phyloP scores from a whole-genome alignment of 1,284 basidiomycete genomes.

The Tylopilus sp. region DNA sequence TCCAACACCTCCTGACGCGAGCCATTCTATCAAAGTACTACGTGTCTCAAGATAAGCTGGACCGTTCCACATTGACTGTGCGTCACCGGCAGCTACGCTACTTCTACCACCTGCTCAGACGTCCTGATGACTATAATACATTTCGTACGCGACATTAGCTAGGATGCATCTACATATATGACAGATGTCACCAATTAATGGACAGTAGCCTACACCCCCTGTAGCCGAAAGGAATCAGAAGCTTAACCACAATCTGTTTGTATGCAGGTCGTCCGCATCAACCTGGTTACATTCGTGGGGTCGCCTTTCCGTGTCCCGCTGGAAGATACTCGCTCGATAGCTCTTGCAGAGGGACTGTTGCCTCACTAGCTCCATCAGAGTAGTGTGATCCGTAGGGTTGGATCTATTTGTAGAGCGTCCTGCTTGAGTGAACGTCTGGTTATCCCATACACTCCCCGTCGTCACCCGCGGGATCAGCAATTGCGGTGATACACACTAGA shows the following conservation, averaged over 20 bases:
- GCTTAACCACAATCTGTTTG: not conserved
- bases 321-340: not conserved
- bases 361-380: not conserved
- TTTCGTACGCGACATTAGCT: not conserved
- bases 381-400: not conserved
- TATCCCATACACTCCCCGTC: not conserved
- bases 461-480: not conserved
- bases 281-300: not conserved
- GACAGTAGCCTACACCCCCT: not conserved
- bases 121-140: no score
- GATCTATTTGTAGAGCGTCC: not conserved
- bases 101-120: no score
- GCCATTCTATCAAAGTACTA: no score
- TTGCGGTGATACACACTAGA: not conserved
- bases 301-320: not conserved
- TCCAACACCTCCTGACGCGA: no score
- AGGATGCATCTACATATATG: not conserved
- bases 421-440: not conserved
- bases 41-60: no score
- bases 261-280: not conserved
- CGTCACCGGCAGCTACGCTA: no score
- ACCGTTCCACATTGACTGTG: no score
- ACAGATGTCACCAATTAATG: not conserved
- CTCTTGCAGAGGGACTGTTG: not conserved
- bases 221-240: not conserved